Percentiles rank a stretch among this genome's conserved stretches.
These are phyloP conservation scores for Mallotus nudiflorus DNA, from an alignment of 345 rosid genomes.

Conservation along the genomic window DNA sequence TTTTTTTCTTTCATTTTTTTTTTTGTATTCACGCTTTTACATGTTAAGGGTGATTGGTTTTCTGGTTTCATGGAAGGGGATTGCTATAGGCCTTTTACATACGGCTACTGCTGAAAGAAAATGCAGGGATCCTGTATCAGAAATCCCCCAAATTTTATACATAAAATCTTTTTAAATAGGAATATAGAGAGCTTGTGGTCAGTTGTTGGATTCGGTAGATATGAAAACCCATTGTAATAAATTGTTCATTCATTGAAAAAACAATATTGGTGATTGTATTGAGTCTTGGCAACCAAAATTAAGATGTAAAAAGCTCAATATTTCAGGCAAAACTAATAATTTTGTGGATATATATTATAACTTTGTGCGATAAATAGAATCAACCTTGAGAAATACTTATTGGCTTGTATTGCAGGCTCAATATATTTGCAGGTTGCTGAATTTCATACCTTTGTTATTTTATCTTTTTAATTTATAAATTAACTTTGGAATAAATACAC, in stretches of 20 bases:
- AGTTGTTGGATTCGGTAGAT: constrained; percentile 27
- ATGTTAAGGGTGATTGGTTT: constrained; percentile 32
- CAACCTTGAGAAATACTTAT: too few relatives aligned
- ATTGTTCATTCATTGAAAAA: constrained; percentile 9
- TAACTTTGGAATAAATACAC: too few relatives aligned
- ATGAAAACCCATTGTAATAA: constrained; percentile 15
- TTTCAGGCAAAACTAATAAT: neutral
- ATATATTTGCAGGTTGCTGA: too few relatives aligned
- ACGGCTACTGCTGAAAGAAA: constrained; percentile 13
- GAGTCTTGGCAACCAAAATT: neutral
- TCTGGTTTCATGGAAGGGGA: constrained; percentile 18
- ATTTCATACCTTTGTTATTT: too few relatives aligned
- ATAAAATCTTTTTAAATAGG: constrained; percentile 33
- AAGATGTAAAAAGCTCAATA: too few relatives aligned
- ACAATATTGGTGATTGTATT: neutral
- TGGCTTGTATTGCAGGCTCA: too few relatives aligned
- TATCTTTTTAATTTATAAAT: too few relatives aligned
- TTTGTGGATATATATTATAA: neutral
- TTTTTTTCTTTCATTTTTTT: constrained; percentile 1
- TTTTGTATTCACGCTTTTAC: neutral
- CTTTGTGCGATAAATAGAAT: too few relatives aligned
- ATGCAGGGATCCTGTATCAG: constrained; percentile 29
- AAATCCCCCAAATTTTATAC: constrained; percentile 39
- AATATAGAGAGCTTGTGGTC: constrained; percentile 25
- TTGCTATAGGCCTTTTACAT: constrained; percentile 21